Base-by-base conservation (phyloP, 73 alveolate species). In the Uronychia setigera region DNA sequence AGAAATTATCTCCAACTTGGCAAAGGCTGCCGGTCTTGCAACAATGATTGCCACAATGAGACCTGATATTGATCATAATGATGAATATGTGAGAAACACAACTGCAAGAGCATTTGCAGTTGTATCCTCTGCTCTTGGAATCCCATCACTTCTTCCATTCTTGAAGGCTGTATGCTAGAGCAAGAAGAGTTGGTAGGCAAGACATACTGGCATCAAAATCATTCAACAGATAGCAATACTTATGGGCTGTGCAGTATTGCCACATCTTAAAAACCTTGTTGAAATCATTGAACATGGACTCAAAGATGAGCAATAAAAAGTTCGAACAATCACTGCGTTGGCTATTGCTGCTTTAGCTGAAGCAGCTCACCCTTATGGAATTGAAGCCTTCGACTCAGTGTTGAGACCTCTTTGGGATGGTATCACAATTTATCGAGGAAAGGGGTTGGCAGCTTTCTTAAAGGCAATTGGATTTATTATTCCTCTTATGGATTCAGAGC, bases 321-420 rank as follows among this genome's bases (percentile, higher is more conserved):
- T 98, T 74, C 97, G 99, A 92, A 98, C 99, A 34, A 96, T 97
- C 90, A 99, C 99, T 0, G 99, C 99, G 26, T 91, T 99, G 79
- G 99, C 99, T 13, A 87, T 99, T 57, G 98, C 99, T 13, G 99
- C 99, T 29, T 85, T 99, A 75, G 99, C 99, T 9, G 99, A 99
- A 89, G 99, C 99, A 26, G 91, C 99, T 31, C 94, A 94, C 91
- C 99, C 99, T 57, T 99, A 98, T 88, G 99, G 99, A 85, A 98
- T 99, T 46, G 99, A 99, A 91, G 99, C 99, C 84, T 99, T 98
- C 90, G 99, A 98, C 58, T 87, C 95, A 58, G 99, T 98, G 59
- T 92, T 99, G 77, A 97, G 93, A 76, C 99, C 99, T 58, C 93
- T 99, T 33, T 97, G 99, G 99, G 99, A 99, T 81, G 99, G 99